Evolutionary conservation across 2,329 filamentous ascomycete species (phyloP), one percentile per base, ranked within the genome.

Genomic region (Fusarium pseudocircinatum): DNA sequence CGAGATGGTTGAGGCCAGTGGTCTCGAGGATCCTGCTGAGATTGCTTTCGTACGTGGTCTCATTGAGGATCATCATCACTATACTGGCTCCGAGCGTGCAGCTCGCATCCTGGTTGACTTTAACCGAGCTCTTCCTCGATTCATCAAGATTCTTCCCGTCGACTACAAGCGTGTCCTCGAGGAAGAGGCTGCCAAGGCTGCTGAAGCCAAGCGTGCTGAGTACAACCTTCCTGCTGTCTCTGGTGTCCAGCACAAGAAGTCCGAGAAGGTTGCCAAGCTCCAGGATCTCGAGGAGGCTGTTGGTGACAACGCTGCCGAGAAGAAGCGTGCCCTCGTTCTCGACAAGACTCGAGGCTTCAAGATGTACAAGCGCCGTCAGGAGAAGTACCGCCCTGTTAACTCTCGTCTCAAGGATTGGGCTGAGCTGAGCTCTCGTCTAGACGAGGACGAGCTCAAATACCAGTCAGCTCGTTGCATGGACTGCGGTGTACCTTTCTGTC

Each of bases 331-430:
- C 11, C 88, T 98, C 26, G 94, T 98, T 12, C 90, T 98, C n/a
- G 95, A 98, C 86, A 98, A 98, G 90, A 98, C 96, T 2, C 92
- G 91, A 77, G 96, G 96, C 36, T 98, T 98, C 87, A 98, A 97
- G 94, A 96, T 97, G 84, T 98, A 98, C 85, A 90, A 93, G 81
- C 94, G 96, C 61, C 94, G 95, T 65, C 91, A 93, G 26, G 96
- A 98, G 87, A 98, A 97, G 85, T 98, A 98, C 83, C 93, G 96
- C 75, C 91, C 90, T 79, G 89, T 93, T 10, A 93, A 94, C 82
- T 95, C 93, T 46, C 90, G 96, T 77, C 95, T 91, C 71, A 94
- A 95, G 81, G 96, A 98, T 81, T 98, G 95, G 95, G 93, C 93
- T 44, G 96, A 98, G 84, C 89, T 98, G 52, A 96, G 92, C 67